Base-by-base conservation (phyloP, 495 filamentous ascomycete genomes). In the Clohesyomyces aquaticus region DNA sequence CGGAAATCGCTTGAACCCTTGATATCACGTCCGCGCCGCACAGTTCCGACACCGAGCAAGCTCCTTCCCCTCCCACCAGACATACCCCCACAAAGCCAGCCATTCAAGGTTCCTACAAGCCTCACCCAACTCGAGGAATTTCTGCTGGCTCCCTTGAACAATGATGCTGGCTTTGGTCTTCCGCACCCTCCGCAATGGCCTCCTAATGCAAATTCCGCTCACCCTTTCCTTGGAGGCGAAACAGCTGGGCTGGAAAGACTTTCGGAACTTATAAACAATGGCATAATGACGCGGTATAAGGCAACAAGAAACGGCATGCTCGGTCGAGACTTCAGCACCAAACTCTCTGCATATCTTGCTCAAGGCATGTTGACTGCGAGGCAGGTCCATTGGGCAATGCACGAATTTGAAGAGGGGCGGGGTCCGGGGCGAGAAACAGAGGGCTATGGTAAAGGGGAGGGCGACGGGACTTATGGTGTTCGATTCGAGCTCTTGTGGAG, bases 401-500 rank as follows among this genome's bases (percentile, higher is more conserved):
- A 86, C 9, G 75, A 74, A 21, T 90, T 88, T 69, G 88, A 91
- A 73, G 74, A 84, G 47, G 84, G 83, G 47, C 25, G 41, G 9
- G 67, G 73, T 23, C 56, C 68, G 54, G 42, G 65, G 61, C 16
- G 61, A 26, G 38, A 51, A n/a, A 51, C 48, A 6, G n/a, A 35
- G 26, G 86, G 83, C 10, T 76, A 83, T 22, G 88, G 87, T 2
- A 51, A 52, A 18, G 83, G 87, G 2, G 84, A 89, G 66, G 87
- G 83, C 69, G 81, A 83, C 51, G 88, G 88, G n/a, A 88, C 86
- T 0, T 77, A 78, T n/a, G 77, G 73, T 3, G 77, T 91, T 9
- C 83, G 88, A 1, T 87, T 88, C 57, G 86, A 91, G 63, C 77
- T 91, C 0, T 76, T 91, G 0, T 91, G 88, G 87, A 78, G 88